A percentile compares a stretch with the other conserved stretches of the same genome.
Conservation (phyloP, 176 grass and related monocot species). For the Dactylis glomerata region DNA sequence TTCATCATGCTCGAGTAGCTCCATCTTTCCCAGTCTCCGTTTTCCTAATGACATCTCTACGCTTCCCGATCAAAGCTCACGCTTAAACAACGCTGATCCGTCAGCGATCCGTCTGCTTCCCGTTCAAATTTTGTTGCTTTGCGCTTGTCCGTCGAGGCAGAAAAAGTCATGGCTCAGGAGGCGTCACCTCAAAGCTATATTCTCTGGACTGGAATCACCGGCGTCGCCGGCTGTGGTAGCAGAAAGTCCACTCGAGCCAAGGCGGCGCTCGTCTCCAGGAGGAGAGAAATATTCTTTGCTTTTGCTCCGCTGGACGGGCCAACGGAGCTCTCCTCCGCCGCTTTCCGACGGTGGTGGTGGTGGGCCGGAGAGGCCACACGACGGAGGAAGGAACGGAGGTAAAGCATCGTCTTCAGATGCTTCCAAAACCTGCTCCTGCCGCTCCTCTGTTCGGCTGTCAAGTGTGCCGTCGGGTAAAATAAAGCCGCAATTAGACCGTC, state of each 20-base stretch:
- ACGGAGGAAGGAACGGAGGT: conserved; percentile 1
- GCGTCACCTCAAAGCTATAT: conserved; percentile 22
- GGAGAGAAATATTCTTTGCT: conserved; percentile 31
- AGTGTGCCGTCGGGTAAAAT: neutral
- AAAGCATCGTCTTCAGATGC: neutral
- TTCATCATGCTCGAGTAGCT: neutral
- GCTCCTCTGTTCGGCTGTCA: neutral
- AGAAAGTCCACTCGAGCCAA: conserved; percentile 22
- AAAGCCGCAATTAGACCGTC: neutral
- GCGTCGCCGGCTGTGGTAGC: neutral
- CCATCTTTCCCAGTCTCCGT: neutral
- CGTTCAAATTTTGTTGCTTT: neutral
- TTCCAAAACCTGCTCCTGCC: too few relatives aligned
- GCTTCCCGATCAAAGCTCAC: neutral
- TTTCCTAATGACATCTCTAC: neutral
- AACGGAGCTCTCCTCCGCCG: neutral
- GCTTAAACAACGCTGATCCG: neutral
- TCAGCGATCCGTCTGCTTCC: neutral
- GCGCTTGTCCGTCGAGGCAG: neutral
- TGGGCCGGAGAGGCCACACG: neutral
- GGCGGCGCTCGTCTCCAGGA: conserved; percentile 11
- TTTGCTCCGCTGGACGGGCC: conserved; percentile 2
- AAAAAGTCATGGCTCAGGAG: conserved; percentile 6
- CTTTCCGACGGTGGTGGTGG: conserved; percentile 1
- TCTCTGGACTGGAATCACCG: neutral